Evolutionary conservation across 441 rosid species (phyloP).

Genomic region (Erodium trifolium): DNA sequence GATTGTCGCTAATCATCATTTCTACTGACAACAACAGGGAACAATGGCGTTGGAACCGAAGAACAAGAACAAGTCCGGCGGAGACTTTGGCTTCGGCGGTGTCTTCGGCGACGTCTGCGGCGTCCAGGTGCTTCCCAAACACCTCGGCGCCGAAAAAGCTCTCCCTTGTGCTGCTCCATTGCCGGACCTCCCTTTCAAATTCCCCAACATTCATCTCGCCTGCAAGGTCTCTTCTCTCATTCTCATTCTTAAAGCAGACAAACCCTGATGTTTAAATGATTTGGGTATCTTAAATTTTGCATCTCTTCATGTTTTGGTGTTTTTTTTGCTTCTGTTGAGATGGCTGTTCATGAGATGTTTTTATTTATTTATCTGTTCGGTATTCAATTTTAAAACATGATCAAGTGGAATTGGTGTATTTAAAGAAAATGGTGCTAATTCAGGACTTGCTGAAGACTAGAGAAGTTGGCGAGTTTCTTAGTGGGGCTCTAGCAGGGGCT

Average conservation of each 20-base stretch:
- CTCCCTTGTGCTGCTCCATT: not conserved
- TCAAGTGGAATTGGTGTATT: not conserved
- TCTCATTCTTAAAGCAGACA: not conserved
- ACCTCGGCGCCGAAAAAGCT: not conserved
- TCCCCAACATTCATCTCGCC: not conserved
- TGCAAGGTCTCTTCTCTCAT: not conserved
- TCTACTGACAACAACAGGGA: not conserved
- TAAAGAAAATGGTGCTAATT: slow-evolving; percentile 16
- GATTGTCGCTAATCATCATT: not conserved
- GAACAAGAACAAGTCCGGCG: too few relatives aligned
- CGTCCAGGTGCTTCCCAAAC: not conserved
- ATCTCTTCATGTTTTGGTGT: not conserved
- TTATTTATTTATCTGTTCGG: not conserved
- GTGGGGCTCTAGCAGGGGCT: slow-evolving; percentile 96
- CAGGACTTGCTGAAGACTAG: slow-evolving; percentile 61
- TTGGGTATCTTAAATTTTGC: not conserved
- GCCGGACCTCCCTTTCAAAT: not conserved
- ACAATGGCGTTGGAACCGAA: slow-evolving; percentile 4
- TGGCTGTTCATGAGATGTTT: not conserved
- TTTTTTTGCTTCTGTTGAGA: not conserved
- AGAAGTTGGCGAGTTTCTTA: slow-evolving; percentile 83
- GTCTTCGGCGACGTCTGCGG: slow-evolving; percentile 1
- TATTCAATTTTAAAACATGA: not conserved
- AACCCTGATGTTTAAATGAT: not conserved
- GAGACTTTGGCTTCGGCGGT: not conserved